A percentile compares a stretch with the other conserved stretches of the same genome.
Evolutionary conservation across 2,329 filamentous ascomycete genomes (phyloP).

Genomic region (Beauveria pseudobassiana): DNA sequence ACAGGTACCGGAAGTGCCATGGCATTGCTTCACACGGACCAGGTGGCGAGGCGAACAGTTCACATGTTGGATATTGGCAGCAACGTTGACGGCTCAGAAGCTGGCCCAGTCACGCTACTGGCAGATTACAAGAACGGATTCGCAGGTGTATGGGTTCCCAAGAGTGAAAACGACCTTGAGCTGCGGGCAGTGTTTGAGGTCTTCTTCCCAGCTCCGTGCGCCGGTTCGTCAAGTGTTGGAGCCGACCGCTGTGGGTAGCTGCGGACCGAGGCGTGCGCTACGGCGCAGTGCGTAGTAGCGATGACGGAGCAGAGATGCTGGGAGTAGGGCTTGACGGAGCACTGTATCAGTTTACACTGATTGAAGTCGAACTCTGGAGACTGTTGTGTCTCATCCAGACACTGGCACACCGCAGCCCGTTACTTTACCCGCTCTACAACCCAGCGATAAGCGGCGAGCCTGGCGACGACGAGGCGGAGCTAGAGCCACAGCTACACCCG

Average conservation of each 20-base stretch:
- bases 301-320: conserved; percentile 45
- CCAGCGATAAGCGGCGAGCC: conserved; percentile 14
- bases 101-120: conserved; percentile 38
- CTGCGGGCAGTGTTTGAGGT: conserved; percentile 45
- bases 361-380: conserved; percentile 55
- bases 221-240: conserved; percentile 45
- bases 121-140: conserved; percentile 40
- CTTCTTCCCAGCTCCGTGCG: conserved; percentile 49
- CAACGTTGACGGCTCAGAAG: conserved; percentile 17
- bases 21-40: conserved; percentile 38
- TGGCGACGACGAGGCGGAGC: conserved; percentile 15
- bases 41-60: conserved; percentile 33
- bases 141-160: conserved; percentile 44
- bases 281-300: conserved; percentile 34
- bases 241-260: conserved; percentile 44
- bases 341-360: conserved; percentile 59
- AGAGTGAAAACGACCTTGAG: conserved; percentile 31
- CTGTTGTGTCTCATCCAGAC: conserved; percentile 69
- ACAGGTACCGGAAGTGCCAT: conserved; percentile 29
- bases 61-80: conserved; percentile 41
- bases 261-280: conserved; percentile 28
- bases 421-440: conserved; percentile 40
- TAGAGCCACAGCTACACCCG: conserved; percentile 32
- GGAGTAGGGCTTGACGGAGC: conserved; percentile 64
- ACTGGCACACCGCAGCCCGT: conserved; percentile 43